A percentile compares a stretch with the other conserved stretches of the same genome.
Evolutionary conservation across 805 yeast species (phyloP).

Genomic region (Myxozyma melibiosi): DNA sequence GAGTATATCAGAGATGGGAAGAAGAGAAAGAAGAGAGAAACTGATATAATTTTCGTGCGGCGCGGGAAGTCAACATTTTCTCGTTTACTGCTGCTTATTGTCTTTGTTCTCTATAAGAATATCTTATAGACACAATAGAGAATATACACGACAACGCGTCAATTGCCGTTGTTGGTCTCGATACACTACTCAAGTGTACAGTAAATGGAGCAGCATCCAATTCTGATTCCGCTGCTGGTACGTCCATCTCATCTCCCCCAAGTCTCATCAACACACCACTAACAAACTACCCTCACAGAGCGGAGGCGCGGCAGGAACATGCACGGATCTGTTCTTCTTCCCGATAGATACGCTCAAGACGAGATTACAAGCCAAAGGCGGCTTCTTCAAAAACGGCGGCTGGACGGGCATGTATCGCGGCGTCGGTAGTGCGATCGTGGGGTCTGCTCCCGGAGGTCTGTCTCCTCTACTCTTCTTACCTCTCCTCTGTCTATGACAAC

Average conservation of each 20-base stretch:
- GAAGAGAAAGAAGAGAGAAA: too few species aligned
- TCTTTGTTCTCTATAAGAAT: too few species aligned
- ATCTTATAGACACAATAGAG: too few species aligned
- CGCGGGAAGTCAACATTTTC: too few species aligned
- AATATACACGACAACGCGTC: too few species aligned
- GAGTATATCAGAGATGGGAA: too few species aligned
- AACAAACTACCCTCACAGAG: conserved; percentile 45
- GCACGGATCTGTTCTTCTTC: conserved; percentile 90
- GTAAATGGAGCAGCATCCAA: conserved; percentile 31
- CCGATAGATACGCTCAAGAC: conserved; percentile 97
- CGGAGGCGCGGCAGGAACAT: conserved; percentile 96
- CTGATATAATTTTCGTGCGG: too few species aligned
- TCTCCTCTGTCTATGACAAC: neutral
- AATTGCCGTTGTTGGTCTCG: too few species aligned
- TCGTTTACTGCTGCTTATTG: too few species aligned
- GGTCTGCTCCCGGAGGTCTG: conserved; percentile 77
- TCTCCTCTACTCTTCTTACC: conserved; percentile 12
- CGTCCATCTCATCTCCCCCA: neutral
- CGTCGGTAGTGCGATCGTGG: conserved; percentile 87
- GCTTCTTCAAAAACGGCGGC: conserved; percentile 91
- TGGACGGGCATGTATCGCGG: conserved; percentile 90
- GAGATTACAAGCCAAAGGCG: conserved; percentile 91
- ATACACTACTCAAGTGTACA: too few species aligned
- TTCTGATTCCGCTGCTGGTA: conserved; percentile 33
- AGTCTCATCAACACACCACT: neutral